Evolutionary conservation across 345 rosid genomes (phyloP), one percentile per base, ranked within the genome.

Genomic region (Heritiera littoralis): DNA sequence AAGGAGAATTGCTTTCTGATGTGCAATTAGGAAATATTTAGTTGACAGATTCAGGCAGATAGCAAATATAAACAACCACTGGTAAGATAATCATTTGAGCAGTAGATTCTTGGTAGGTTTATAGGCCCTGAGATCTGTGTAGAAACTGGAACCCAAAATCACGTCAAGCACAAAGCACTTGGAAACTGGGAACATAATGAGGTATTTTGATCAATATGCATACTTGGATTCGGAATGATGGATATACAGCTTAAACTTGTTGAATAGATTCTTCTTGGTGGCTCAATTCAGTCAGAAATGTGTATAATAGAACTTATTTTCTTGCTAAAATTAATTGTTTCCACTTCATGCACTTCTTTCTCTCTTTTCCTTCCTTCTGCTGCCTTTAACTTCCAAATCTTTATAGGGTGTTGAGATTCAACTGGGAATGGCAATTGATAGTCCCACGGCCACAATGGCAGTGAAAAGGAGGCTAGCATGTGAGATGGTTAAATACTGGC

Each of bases 401-500:
- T 67, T 80, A 66, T 78, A 90, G 93, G 85, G 87, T 85, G 89
- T 85, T 61, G 90, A 88, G 72, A 82, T 90, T 77, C 93, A 90
- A 77, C 87, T 90, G 14, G 93, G 93, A 65, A 85, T 90, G 85
- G 93, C 93, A 81, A 87, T 87, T 13, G 90, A 88, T 80, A 88
- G 89, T 76, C 80, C 83, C 55, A 87, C 85, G 84, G 91, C 93
- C 72, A 87, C 91, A 63, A 86, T 90, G 61, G 93, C 93, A 13
- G 93, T 90, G 80, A 90, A 90, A 80, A 85, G 93, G 3, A 88
- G 93, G 88, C 88, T 90, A 79, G 91, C 91, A 43, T 90, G 93
- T 77, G 93, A 90, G 88, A 87, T 90, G 90, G 91, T 88, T 8
- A 90, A 87, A 81, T 88, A 85, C 82, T 90, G 90, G 91, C 85